Evolutionary conservation across 345 rosid genomes (phyloP).

Genomic region (Ceriops tagal): DNA sequence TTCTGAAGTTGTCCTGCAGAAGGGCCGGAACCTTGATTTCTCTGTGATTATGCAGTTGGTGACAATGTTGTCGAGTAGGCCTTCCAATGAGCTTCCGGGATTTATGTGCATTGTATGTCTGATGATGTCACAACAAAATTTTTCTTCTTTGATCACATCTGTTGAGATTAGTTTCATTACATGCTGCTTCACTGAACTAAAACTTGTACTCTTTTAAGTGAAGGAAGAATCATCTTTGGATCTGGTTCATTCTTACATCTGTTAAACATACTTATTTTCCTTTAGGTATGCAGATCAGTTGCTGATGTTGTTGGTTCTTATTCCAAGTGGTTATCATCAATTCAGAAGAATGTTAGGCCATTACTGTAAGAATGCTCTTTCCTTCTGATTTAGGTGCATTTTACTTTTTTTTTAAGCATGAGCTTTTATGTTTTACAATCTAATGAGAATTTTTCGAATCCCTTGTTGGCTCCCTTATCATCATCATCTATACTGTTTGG

Average conservation of each 20-base stretch:
- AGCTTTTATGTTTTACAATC: neutral
- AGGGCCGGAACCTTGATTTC: conserved; percentile 62
- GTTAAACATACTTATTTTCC: conserved; percentile 14
- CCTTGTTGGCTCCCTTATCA: neutral
- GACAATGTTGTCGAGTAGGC: conserved; percentile 55
- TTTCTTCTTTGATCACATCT: conserved; percentile 5
- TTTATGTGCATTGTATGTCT: conserved; percentile 77
- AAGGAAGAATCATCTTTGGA: neutral
- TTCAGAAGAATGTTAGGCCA: conserved; percentile 59
- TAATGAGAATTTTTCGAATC: neutral
- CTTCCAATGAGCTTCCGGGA: conserved; percentile 63
- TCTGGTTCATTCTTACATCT: conserved; percentile 4
- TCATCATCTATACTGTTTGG: conserved; percentile 1
- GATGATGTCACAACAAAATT: conserved; percentile 17
- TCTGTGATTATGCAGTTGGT: conserved; percentile 77
- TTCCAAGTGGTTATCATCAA: conserved; percentile 80
- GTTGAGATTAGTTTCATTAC: neutral
- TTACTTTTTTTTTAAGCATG: conserved; percentile 3
- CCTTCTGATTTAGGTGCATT: conserved; percentile 1
- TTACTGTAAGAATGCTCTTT: conserved; percentile 58
- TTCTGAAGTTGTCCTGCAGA: conserved; percentile 75
- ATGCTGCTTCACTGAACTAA: neutral
- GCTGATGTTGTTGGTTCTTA: conserved; percentile 93
- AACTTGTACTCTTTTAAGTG: neutral
- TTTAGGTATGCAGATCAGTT: conserved; percentile 85